Conservation (phyloP, 768 basidiomycete genomes). For the Austroboletus eburneus region DNA sequence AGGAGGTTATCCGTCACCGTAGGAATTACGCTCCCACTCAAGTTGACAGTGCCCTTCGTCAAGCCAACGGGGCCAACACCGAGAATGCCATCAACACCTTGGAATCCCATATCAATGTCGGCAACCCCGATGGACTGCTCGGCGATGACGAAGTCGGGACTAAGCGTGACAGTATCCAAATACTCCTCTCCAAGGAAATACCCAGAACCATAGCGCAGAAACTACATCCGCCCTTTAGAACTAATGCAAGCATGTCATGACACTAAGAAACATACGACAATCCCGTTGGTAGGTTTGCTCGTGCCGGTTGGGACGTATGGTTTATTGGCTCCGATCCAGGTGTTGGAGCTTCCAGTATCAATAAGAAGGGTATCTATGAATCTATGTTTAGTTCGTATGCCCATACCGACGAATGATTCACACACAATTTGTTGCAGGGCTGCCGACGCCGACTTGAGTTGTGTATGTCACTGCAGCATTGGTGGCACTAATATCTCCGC, state of each 20-base stretch:
- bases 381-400: not conserved
- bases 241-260: not conserved
- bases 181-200: not conserved
- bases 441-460: not conserved
- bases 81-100: not conserved
- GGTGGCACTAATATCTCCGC: not conserved
- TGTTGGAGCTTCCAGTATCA: slow-evolving; percentile 30
- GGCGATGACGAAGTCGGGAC: not conserved
- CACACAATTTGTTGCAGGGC: slow-evolving; percentile 19
- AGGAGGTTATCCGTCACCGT: not conserved
- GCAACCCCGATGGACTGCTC: not conserved
- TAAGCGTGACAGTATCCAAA: not conserved
- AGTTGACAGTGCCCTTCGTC: not conserved
- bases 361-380: slow-evolving; percentile 23
- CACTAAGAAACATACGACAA: not conserved
- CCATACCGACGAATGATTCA: not conserved
- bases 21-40: not conserved
- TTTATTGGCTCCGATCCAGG: slow-evolving; percentile 22
- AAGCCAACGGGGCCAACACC: not conserved
- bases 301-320: slow-evolving; percentile 11
- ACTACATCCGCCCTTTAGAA: not conserved
- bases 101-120: not conserved
- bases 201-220: not conserved
- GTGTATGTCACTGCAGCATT: not conserved
- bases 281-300: slow-evolving; percentile 12